phyloP scores from a whole-genome alignment of 306 rosid genomes.

The Fagus sylvatica region DNA sequence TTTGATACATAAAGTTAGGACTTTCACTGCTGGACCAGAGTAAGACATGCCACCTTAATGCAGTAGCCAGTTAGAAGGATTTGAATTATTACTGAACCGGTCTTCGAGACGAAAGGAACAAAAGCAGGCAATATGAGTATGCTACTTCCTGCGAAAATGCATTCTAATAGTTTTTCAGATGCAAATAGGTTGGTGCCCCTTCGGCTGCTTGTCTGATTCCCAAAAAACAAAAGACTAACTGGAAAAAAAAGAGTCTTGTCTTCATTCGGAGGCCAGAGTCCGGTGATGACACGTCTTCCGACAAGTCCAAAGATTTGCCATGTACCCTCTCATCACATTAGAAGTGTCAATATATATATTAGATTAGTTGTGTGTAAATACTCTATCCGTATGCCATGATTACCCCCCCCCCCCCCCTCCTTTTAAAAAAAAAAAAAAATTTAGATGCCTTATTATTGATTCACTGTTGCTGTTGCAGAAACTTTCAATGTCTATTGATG shows the following conservation, averaged over 20 bases:
- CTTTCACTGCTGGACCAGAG: not conserved
- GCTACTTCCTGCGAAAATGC: not conserved
- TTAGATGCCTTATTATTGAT: slow-evolving; percentile 14
- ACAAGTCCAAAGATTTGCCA: too few relatives aligned
- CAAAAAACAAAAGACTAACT: too few relatives aligned
- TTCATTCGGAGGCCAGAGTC: too few relatives aligned
- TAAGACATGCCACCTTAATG: not conserved
- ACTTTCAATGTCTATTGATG: slow-evolving; percentile 49
- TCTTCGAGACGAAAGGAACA: not conserved
- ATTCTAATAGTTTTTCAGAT: not conserved
- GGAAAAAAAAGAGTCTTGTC: too few relatives aligned
- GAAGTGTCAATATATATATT: too few relatives aligned
- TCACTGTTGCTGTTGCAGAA: slow-evolving; percentile 53
- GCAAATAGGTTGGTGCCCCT: too few relatives aligned
- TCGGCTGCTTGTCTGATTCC: too few relatives aligned
- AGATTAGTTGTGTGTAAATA: not conserved
- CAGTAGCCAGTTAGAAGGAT: not conserved
- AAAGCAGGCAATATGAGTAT: not conserved
- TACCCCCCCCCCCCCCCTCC: not conserved
- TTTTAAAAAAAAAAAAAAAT: not conserved
- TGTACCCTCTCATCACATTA: too few relatives aligned
- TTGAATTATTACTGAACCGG: not conserved
- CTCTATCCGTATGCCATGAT: not conserved
- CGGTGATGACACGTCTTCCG: too few relatives aligned
- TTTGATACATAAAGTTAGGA: too few relatives aligned